These are phyloP conservation scores for Macrolepiota dolichaula DNA, from an alignment of 768 basidiomycete genomes.

Conservation along the genomic window DNA sequence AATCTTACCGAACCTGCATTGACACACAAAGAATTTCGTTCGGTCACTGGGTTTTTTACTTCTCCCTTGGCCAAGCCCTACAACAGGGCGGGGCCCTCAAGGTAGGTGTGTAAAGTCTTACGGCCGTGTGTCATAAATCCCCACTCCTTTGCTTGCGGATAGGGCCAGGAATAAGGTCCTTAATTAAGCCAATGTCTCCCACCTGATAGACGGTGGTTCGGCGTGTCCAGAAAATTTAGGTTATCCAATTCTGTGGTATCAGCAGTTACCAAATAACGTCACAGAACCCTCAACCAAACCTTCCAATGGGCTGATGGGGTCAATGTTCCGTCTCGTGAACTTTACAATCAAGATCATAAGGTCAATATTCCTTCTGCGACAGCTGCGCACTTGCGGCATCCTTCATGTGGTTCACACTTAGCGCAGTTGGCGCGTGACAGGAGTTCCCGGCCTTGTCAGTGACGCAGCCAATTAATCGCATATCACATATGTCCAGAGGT, in stretches of 20 bases:
- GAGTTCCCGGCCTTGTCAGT: neutral
- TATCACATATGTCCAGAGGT: neutral
- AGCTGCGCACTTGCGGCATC: neutral
- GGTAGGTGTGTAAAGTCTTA: neutral
- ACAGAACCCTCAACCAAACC: neutral
- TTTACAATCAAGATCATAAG: neutral
- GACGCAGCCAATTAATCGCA: neutral
- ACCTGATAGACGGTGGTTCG: neutral
- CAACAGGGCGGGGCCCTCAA: neutral
- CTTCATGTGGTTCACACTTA: neutral
- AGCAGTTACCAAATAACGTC: neutral
- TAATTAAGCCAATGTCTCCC: neutral
- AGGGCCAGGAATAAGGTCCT: neutral
- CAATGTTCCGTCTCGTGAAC: neutral
- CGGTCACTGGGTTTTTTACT: neutral
- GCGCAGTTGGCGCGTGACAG: neutral
- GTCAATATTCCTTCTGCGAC: neutral
- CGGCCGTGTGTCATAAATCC: neutral
- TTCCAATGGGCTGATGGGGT: neutral
- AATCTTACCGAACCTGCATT: neutral
- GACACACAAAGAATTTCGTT: neutral
- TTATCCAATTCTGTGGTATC: neutral
- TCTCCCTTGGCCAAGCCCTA: neutral
- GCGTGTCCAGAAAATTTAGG: neutral
- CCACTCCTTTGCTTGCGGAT: neutral